Evolutionary conservation across 352 stramenopile species (phyloP), one percentile per base, ranked within the genome.

Genomic region (Pythium phragmiticola): DNA sequence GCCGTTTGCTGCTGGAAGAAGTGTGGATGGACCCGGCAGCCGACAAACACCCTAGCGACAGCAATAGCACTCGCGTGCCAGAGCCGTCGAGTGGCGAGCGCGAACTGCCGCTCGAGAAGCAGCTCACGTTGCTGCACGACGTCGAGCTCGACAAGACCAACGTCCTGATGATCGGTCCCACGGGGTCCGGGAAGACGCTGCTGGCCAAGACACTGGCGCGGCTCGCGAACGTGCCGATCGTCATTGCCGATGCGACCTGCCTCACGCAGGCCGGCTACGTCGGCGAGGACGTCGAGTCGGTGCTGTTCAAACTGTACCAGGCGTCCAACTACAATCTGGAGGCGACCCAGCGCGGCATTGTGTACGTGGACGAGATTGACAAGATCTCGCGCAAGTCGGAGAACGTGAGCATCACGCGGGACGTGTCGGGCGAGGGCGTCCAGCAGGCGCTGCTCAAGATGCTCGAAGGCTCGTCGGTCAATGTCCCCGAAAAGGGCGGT

Each of bases 391-490:
- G 86, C 30, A 95, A 93, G 66, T 90, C 80, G 63, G 87, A 92
- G 62, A 92, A 89, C 72, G 87, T 90, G 67, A 78, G 92, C 85
- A 98, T 99, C 66, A 98, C 96, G 58, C 88, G 97, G 21, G 97
- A 99, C 76, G 96, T 99, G 30, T 98, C 90, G 52, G 97, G 97
- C 13, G 97, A 99, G 76, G 97, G 97, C 47, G 97, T 99, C 14
- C 97, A 99, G 79, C 97, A 99, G 79, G 97, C 97, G 36, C 78
- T 99, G 65, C 82, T 99, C 48, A 99, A 99, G 85, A 98, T 99
- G 80, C 89, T 99, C 0, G 97, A 99, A 82, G 97, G 97, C 33
- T 98, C 94, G 69, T 80, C 97, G 16, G 94, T 99, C 28, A 99
- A 99, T 78, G 96, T 99, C 52, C 96, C 96, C 19, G 98, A 99